Evolutionary conservation across 2,329 filamentous ascomycete genomes (phyloP), one percentile per base, ranked within the genome.

Genomic region (Calonectria pseudoreteaudii): DNA sequence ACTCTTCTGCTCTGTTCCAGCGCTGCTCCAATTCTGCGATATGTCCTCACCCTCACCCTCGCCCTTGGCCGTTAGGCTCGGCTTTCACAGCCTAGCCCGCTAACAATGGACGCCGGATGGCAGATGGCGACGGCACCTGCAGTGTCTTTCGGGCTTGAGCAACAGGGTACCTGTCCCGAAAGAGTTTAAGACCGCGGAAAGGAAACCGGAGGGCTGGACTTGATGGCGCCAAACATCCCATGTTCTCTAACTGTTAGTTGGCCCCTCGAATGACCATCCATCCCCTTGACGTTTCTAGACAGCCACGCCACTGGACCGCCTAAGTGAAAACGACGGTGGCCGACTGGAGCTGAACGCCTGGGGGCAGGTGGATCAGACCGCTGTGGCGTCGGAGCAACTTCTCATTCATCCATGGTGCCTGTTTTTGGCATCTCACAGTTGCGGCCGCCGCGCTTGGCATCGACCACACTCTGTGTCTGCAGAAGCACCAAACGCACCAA

Each of bases 181-280:
- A 60, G 68, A 79, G 77, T 70, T 75, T 75, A 78, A 79, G 38
- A 74, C 72, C 34, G 75, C 70, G 73, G 71, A 78, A 80, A 76
- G 74, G 66, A 65, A 68, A 74, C 74, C 69, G 70, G 49, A 73
- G 58, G 68, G 70, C 74, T 75, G 66, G 74, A 73, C 60, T 68
- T 58, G 68, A 44, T 60, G 71, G 71, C 70, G 64, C 58, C 56
- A 74, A 60, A 70, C 56, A 70, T 73, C 66, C 71, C 71, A 69
- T 73, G 71, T 65, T 62, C 71, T 73, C 66, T 56, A 66, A 73
- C 58, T 69, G 52, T 62, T 73, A 73, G 71, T 47, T 66, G 36
- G 23, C 66, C 65, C 71, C 66, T 70, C 41, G 60, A 73, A 69
- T 69, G 58, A 66, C 66, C 70, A 49, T 56, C 52, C 66, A 49